Base-by-base conservation (phyloP, 345 rosid species). In the Dimocarpus longan region DNA sequence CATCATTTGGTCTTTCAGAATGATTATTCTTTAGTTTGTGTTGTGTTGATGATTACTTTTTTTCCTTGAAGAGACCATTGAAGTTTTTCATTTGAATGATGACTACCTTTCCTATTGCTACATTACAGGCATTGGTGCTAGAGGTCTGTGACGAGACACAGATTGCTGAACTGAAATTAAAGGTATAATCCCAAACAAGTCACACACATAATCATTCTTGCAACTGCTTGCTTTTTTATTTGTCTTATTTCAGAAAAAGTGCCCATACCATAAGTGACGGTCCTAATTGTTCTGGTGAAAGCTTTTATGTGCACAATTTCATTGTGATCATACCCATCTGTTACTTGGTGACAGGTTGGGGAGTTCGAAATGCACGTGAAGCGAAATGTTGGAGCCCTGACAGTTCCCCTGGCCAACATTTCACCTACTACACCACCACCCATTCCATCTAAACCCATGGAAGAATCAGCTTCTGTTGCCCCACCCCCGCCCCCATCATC, bases 121-220 rank as follows among this genome's bases (percentile, higher is more conserved):
- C 63, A 65, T 79, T 71, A 67, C 81, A 93, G 99, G 95, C 89
- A 75, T 80, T 96, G 82, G 80, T 96, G 67, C 85, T 85, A 71
- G 99, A 96, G 83, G 93, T 96, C 68, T 96, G 99, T 83, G 98
- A 96, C 42, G 95, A 96, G 90, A 96, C 99, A 26, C 91, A 96
- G 82, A 77, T 96, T 78, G 98, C 98, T 44, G 99, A 92, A 80
- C 89, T 96, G 74, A 80, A 93, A 90, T 70, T 96, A 74, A 96
- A 96, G 97, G 99, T 95, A 84, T 81, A 70, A 71, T 57, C 76
- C 76, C 73, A 26, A 48, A 44, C 77, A n/a, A 28, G 70, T 65
- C 10, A 46, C 65, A 59, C 56, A 21, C 63, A 72, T 37, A 70
- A 42, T 77, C 50, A 39, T 71, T 68, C 44, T 48, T 75, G 69